Percentiles rank a stretch among this genome's conserved stretches.
Conservation (phyloP, 352 stramenopile genomes). For the Phytopythium chamaehyphon region DNA sequence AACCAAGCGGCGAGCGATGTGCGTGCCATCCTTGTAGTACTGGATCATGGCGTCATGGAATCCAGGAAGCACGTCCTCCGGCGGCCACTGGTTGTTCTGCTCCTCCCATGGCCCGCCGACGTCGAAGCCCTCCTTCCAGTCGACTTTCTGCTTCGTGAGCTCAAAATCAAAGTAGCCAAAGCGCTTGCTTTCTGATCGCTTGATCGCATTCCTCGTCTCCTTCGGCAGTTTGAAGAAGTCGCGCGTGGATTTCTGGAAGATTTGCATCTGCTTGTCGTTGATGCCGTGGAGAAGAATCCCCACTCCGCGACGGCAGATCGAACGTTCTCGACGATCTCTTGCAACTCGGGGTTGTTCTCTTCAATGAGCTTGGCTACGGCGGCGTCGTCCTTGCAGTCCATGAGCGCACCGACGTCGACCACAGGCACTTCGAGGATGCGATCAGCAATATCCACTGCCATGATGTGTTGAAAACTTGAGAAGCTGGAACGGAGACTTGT, state of each 20-base stretch:
- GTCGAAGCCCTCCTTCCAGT: conserved; percentile 8
- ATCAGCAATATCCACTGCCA: too few relatives aligned
- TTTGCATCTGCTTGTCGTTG: not conserved
- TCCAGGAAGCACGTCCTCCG: conserved; percentile 28
- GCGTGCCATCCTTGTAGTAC: conserved; percentile 47
- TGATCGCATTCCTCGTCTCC: not conserved
- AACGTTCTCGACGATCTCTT: conserved; percentile 29
- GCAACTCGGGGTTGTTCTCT: conserved; percentile 10
- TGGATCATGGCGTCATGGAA: conserved; percentile 48
- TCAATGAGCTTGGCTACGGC: conserved; percentile 21
- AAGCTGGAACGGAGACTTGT: too few relatives aligned
- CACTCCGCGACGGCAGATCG: conserved; percentile 1
- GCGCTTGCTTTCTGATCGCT: not conserved
- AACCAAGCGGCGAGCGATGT: conserved; percentile 43
- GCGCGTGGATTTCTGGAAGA: not conserved
- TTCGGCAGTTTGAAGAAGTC: conserved; percentile 1
- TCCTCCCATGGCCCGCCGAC: conserved; percentile 25
- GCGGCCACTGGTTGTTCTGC: conserved; percentile 83
- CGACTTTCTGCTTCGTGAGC: conserved; percentile 4
- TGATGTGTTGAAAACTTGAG: too few relatives aligned
- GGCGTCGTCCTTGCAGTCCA: conserved; percentile 25
- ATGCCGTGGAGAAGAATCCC: conserved; percentile 9
- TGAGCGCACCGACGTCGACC: conserved; percentile 45
- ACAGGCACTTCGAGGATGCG: conserved; percentile 23
- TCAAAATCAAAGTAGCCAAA: conserved; percentile 3